Evolutionary conservation across 164 flowering plant species (phyloP), one percentile per base, ranked within the genome.

Genomic region (Euptelea pleiosperma): DNA sequence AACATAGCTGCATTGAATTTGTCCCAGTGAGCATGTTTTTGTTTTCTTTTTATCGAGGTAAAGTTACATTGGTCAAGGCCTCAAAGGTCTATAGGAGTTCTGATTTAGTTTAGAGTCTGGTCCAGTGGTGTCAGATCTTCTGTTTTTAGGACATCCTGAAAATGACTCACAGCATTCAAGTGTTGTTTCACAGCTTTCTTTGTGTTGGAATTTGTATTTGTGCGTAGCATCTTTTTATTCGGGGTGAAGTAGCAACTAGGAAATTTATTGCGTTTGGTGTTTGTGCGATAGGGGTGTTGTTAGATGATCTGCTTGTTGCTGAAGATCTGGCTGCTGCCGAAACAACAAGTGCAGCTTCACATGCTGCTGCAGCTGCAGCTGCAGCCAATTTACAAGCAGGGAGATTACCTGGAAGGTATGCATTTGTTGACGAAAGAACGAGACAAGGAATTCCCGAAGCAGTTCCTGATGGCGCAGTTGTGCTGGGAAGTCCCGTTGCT

Each of bases 241-340:
- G n/a, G n/a, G n/a, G n/a, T 34, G 26, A 36, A 34, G 26, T 4
- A 26, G 28, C 57, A 36, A n/a, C n/a, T n/a, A n/a, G n/a, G n/a
- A n/a, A 34, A 26, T 54, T 55, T 54, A 28, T 16, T 46, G 33
- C 8, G 7, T 22, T n/a, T 56, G 24, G 29, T 48, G 37, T 57
- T 24, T 29, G 21, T 25, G 24, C 34, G 45, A 21, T 42, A 94
- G 99, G 99, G 46, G 96, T 89, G 51, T 75, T 94, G 72, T 83
- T 94, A 30, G 99, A 94, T 74, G 98, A 94, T 67, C 72, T 91
- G 55, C 91, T 94, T 62, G 93, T 85, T 48, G 96, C 98, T 65
- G 98, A 94, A 80, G 99, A 94, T 66, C 74, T 84, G 39, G 93
- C 96, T 64, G 96, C 98, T 60, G 88, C 98, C 58, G 99, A 94